A percentile compares a stretch with the other conserved stretches of the same genome.
Evolutionary conservation across 208 protist genomes (phyloP).

Genomic region (Trypanosoma lewisi): DNA sequence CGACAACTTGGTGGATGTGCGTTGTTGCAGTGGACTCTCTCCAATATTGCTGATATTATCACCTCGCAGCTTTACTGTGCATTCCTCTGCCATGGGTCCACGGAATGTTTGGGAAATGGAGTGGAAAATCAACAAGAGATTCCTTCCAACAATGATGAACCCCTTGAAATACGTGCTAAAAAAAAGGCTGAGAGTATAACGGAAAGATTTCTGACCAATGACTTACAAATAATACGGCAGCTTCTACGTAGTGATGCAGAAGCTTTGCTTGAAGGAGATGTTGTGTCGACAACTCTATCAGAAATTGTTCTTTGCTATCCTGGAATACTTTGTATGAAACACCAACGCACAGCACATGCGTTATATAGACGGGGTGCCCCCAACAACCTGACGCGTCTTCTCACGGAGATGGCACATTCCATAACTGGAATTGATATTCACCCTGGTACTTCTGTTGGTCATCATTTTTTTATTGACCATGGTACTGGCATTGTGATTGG

Average conservation of each 20-base stretch:
- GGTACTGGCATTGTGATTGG: slow-evolving; percentile 88
- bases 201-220: slow-evolving; percentile 47
- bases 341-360: slow-evolving; percentile 69
- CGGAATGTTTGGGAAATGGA: slow-evolving; percentile 21
- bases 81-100: slow-evolving; percentile 54
- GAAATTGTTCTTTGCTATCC: slow-evolving; percentile 78
- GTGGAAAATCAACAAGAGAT: too few species aligned
- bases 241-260: slow-evolving; percentile 72
- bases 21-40: slow-evolving; percentile 52
- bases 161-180: slow-evolving; percentile 29
- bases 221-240: slow-evolving; percentile 50
- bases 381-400: slow-evolving; percentile 66
- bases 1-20: slow-evolving; percentile 27
- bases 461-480: slow-evolving; percentile 91
- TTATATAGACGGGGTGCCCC: slow-evolving; percentile 67
- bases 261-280: slow-evolving; percentile 50
- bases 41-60: slow-evolving; percentile 55
- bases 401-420: slow-evolving; percentile 70
- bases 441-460: slow-evolving; percentile 70
- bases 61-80: slow-evolving; percentile 45
- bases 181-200: slow-evolving; percentile 46
- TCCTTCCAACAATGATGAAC: slow-evolving; percentile 15
- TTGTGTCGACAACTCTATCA: slow-evolving; percentile 57
- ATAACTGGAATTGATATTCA: slow-evolving; percentile 87
- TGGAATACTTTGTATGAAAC: slow-evolving; percentile 67